A percentile compares a stretch with the other conserved stretches of the same genome.
Conservation (phyloP, 148 eudicot genomes). For the Oxyria digyna region DNA sequence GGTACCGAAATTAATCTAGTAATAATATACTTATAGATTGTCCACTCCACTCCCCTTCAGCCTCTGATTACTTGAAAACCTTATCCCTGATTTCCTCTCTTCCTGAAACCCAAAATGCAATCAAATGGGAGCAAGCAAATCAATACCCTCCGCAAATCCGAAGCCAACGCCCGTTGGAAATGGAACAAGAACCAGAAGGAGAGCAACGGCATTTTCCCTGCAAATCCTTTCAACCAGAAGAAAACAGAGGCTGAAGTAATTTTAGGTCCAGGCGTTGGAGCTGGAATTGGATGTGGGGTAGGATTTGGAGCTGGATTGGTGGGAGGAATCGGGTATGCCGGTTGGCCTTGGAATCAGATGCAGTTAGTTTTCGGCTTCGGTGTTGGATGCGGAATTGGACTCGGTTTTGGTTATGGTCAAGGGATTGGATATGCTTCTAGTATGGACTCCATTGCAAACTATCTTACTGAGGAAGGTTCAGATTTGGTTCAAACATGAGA, state of each 20-base stretch:
- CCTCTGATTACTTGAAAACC: background rate
- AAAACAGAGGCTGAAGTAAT: constrained; percentile 13
- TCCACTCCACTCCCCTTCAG: background rate
- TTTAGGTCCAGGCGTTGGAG: constrained; percentile 50
- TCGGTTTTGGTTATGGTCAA: constrained; percentile 9
- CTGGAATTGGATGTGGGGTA: constrained; percentile 56
- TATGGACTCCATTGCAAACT: background rate
- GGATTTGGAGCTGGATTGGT: constrained; percentile 48
- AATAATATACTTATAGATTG: no score
- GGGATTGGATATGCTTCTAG: constrained; percentile 1
- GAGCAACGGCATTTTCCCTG: constrained; percentile 8
- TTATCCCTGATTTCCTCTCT: background rate
- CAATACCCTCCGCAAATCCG: constrained; percentile 15
- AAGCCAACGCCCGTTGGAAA: constrained; percentile 31
- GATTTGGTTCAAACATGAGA: background rate
- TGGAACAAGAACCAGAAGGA: constrained; percentile 18
- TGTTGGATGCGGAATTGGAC: constrained; percentile 28
- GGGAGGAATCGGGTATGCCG: constrained; percentile 42
- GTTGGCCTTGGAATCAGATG: constrained; percentile 46
- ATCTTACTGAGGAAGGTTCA: background rate
- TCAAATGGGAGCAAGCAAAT: constrained; percentile 5
- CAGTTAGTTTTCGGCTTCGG: constrained; percentile 44
- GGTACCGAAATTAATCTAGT: no score
- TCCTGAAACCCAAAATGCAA: background rate
- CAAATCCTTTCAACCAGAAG: constrained; percentile 11